Evolutionary conservation across 2,329 filamentous ascomycete genomes (phyloP).

Genomic region (Trichoderma arundinaceum): DNA sequence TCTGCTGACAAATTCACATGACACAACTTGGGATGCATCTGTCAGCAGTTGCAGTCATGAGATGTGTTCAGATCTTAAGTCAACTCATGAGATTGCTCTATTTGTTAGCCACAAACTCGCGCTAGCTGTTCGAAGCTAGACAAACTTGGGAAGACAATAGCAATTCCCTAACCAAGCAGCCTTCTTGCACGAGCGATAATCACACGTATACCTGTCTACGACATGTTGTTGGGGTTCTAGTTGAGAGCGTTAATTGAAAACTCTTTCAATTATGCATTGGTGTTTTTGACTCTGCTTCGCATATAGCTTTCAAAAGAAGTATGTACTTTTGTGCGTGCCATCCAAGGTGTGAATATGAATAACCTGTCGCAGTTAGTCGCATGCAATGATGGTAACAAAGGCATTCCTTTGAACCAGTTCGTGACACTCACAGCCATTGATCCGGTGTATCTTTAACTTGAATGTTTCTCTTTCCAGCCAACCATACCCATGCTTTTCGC

Average conservation of each 20-base stretch:
- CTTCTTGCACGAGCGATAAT: neutral
- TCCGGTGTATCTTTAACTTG: neutral
- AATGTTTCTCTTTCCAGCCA: neutral
- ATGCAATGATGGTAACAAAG: neutral
- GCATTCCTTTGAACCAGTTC: neutral
- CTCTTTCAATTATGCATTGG: neutral
- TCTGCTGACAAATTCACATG: slow-evolving; percentile 27
- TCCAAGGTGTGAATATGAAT: neutral
- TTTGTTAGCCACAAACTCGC: neutral
- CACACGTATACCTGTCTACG: neutral
- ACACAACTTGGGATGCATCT: neutral
- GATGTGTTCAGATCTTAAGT: slow-evolving; percentile 5
- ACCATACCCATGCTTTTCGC: neutral
- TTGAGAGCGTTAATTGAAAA: too few relatives aligned
- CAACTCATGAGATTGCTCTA: neutral
- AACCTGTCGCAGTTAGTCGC: neutral
- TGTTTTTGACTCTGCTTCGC: neutral
- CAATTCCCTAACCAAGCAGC: neutral
- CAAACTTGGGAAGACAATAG: neutral
- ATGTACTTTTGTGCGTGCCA: neutral
- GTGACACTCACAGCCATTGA: neutral
- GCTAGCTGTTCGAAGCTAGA: slow-evolving; percentile 19
- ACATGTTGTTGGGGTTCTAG: too few relatives aligned
- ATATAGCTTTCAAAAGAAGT: neutral
- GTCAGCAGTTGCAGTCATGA: slow-evolving; percentile 21